A percentile compares a stretch with the other conserved stretches of the same genome.
Conservation (phyloP, 495 filamentous ascomycete species). For the Peziza echinospora region DNA sequence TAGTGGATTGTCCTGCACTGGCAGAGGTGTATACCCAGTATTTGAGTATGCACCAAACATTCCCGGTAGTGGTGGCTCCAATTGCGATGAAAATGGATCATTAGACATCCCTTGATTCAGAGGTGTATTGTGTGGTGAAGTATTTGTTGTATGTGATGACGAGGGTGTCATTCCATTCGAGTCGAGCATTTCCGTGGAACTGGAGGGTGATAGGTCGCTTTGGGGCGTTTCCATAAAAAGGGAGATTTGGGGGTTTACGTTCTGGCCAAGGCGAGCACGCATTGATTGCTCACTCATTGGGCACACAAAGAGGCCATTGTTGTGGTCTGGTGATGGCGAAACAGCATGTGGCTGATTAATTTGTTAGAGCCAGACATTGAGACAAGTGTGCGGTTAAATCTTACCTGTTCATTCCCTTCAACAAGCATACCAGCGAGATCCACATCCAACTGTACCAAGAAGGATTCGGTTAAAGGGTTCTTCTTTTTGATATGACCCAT, state of each 20-base stretch:
- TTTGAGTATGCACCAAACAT: neutral
- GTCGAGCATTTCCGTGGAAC: neutral
- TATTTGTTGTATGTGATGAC: neutral
- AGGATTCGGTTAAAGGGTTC: slow-evolving; percentile 86
- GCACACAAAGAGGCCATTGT: too few relatives aligned
- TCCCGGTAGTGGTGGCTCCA: neutral
- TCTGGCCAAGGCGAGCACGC: too few relatives aligned
- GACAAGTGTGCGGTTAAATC: too few relatives aligned
- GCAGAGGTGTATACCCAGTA: neutral
- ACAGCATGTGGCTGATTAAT: too few relatives aligned
- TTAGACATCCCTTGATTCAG: neutral
- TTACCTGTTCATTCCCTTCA: too few relatives aligned
- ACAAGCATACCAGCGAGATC: slow-evolving; percentile 33
- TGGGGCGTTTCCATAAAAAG: too few relatives aligned
- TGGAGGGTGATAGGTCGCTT: too few relatives aligned
- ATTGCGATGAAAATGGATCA: neutral
- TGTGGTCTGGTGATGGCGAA: too few relatives aligned
- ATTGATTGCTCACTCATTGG: too few relatives aligned
- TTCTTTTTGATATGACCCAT: slow-evolving; percentile 73
- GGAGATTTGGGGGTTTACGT: too few relatives aligned
- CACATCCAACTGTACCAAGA: slow-evolving; percentile 80
- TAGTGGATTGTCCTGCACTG: neutral
- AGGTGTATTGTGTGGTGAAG: neutral
- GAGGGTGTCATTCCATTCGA: neutral
- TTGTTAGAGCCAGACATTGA: too few relatives aligned